These are phyloP conservation scores for Pharnaceum exiguum DNA, from an alignment of 148 eudicot species.

Conservation along the genomic window DNA sequence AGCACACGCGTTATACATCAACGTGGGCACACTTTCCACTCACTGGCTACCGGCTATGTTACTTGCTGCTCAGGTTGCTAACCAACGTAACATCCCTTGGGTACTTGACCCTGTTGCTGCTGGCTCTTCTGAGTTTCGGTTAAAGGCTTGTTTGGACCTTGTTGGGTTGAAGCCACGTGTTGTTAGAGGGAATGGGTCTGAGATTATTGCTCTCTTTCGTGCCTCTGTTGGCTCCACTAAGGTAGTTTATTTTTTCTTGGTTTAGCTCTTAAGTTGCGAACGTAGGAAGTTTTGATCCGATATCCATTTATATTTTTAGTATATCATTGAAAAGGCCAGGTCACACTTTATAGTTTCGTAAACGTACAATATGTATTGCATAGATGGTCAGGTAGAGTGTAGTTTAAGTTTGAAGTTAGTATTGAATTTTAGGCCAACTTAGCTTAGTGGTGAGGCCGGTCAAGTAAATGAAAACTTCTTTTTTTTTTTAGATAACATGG, in stretches of 20 bases:
- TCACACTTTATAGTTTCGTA: no score
- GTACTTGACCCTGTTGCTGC: constrained; percentile 94
- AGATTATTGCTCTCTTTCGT: constrained; percentile 63
- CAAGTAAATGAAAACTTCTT: no score
- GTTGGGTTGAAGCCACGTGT: constrained; percentile 59
- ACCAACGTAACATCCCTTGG: constrained; percentile 47
- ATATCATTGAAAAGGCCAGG: no score
- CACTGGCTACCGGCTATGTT: constrained; percentile 70
- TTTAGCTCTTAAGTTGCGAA: no score
- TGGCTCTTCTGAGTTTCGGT: constrained; percentile 60
- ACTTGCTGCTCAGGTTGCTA: constrained; percentile 49
- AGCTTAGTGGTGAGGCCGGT: no score
- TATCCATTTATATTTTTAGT: no score
- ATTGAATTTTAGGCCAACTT: no score
- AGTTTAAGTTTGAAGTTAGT: no score
- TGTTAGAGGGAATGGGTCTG: constrained; percentile 86
- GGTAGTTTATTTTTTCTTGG: constrained; percentile 23
- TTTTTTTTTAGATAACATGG: no score
- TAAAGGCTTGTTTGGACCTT: constrained; percentile 74
- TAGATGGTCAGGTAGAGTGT: no score
- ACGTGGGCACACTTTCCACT: constrained; percentile 69
- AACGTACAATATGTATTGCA: no score
- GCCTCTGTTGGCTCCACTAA: constrained; percentile 46
- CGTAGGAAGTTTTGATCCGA: no score
- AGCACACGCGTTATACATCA: constrained; percentile 45